A percentile compares a stretch with the other conserved stretches of the same genome.
Conservation (phyloP, 2,329 filamentous ascomycete species). For the Trichoderma simmonsii region DNA sequence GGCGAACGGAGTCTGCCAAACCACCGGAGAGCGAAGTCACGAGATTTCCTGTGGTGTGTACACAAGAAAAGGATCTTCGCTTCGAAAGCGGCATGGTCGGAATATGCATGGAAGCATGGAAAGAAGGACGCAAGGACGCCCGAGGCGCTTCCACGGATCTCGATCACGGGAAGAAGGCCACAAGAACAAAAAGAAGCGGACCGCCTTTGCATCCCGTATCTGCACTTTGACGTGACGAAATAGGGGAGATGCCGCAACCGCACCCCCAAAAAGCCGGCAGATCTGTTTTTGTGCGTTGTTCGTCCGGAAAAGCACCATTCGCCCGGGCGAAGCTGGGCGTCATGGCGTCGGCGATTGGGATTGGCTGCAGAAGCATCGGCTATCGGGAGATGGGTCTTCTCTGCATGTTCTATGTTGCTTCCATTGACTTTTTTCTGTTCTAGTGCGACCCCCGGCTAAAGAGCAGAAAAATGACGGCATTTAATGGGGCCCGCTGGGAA, state of each 20-base stretch:
- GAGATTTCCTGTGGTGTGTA: background rate
- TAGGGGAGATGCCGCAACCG: background rate
- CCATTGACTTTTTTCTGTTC: background rate
- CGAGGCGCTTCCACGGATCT: background rate
- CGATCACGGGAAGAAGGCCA: background rate
- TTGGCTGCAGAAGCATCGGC: background rate
- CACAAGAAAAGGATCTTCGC: background rate
- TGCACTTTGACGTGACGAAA: background rate
- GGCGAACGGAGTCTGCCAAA: background rate
- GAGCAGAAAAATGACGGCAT: slow-evolving; percentile 2
- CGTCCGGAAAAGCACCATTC: background rate
- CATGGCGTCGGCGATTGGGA: background rate
- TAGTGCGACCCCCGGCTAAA: background rate
- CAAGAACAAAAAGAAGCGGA: background rate
- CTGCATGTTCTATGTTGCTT: background rate
- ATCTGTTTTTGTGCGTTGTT: background rate
- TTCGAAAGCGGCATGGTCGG: background rate
- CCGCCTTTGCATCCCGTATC: background rate
- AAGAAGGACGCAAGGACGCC: background rate
- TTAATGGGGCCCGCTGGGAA: background rate
- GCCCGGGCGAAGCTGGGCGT: background rate
- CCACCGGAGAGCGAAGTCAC: slow-evolving; percentile 11
- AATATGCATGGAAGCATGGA: background rate
- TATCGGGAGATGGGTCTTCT: background rate
- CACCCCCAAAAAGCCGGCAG: background rate